Base-by-base conservation (phyloP, 345 rosid genomes). In the Fremontodendron californicum region DNA sequence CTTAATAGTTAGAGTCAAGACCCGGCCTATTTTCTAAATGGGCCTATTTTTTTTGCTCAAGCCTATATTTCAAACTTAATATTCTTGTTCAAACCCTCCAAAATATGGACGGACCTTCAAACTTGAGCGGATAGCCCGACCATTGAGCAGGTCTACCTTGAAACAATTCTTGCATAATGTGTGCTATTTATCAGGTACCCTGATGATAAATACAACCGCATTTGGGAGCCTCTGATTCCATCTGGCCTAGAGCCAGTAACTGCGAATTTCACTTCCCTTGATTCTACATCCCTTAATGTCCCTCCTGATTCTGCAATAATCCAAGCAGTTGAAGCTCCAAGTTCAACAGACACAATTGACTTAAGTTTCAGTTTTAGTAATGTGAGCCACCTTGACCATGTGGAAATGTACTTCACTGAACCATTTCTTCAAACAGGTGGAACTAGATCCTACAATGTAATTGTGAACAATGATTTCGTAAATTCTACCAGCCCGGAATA, bases 221-320 rank as follows among this genome's bases (percentile, higher is more conserved):
- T 66, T 3, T 66, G 71, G 71, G 71, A 66, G 71, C 71, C 71
- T 21, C 19, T 11, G 19, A 39, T 66, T 21, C 71, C 71, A 40
- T 23, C 31, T 21, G 71, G 71, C 49, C 18, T 66, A n/a, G 19
- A 4, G 29, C 18, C 19, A 2, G 31, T 66, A 21, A 66, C 49
- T 0, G 49, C 49, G 0, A 40, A 66, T 66, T 66, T 66, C 31
- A 63, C 68, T 35, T 55, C 68, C 45, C 43, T 35, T 9, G 27
- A 37, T 3, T 15, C 0, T 18, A 64, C 70, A 64, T 64, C 45
- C 4, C 16, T 64, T 37, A n/a, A 64, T 37, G 46, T 0, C 27
- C 70, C 69, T 21, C 71, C 71, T 10, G 29, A 39, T 39, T 65
- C 31, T 65, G 49, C 71, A 40, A 65, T 65, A 65, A 65, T 65